phyloP scores from a whole-genome alignment of 2,329 filamentous ascomycete species.

The Annulohypoxylon truncatum region DNA sequence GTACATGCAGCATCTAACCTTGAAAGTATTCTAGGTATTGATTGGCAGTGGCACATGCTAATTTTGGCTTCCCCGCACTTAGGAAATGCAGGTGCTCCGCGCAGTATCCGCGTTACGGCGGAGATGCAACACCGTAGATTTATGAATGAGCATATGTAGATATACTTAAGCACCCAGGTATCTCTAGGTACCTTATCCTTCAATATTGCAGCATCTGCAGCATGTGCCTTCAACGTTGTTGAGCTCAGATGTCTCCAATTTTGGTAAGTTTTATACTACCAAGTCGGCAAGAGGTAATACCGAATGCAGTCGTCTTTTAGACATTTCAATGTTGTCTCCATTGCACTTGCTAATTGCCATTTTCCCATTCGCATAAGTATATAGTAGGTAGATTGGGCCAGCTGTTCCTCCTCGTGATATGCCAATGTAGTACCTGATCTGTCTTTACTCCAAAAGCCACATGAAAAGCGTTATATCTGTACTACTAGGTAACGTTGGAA shows the following conservation, averaged over 20 bases:
- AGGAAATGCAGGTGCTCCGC: constrained; percentile 16
- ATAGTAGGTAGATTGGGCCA: not conserved
- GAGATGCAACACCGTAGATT: not conserved
- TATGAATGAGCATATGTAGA: not conserved
- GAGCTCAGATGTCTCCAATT: not conserved
- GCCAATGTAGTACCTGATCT: constrained; percentile 6
- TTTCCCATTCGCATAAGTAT: constrained; percentile 1
- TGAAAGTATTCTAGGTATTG: not conserved
- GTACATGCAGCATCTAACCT: not conserved
- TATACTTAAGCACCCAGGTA: not conserved
- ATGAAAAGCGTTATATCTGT: constrained; percentile 4
- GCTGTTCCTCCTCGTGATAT: constrained; percentile 23
- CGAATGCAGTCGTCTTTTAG: not conserved
- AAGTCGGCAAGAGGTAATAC: not conserved
- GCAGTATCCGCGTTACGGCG: not conserved
- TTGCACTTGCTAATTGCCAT: too few species aligned
- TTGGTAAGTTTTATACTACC: not conserved
- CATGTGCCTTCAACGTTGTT: too few species aligned
- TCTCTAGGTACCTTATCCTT: not conserved
- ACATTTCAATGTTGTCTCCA: too few species aligned
- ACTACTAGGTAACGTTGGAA: not conserved
- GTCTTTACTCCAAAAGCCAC: constrained; percentile 5
- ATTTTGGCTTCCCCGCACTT: constrained; percentile 22
- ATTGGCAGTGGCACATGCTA: constrained; percentile 16
- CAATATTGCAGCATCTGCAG: too few species aligned